Evolutionary conservation across 2,329 filamentous ascomycete species (phyloP).

Genomic region (Fusarium sp.): DNA sequence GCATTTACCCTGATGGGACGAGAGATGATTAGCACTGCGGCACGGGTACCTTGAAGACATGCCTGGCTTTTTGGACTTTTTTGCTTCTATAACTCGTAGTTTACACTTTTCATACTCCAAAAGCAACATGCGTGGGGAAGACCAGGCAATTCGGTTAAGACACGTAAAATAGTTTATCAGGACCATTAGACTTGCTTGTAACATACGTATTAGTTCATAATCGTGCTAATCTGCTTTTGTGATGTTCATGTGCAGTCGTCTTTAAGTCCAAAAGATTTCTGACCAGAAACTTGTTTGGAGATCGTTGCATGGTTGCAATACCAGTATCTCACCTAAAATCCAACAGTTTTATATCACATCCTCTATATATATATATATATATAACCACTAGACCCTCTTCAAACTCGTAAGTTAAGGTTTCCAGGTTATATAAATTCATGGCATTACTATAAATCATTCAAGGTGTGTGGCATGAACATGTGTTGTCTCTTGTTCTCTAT

Average conservation of each 20-base stretch:
- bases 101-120: constrained; percentile 2
- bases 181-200: background rate
- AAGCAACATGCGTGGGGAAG: background rate
- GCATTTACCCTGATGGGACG: background rate
- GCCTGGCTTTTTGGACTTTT: background rate
- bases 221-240: background rate
- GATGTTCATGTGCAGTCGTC: background rate
- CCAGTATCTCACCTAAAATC: no score
- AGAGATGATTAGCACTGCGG: background rate
- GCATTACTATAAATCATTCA: no score
- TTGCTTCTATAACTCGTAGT: background rate
- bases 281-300: no score
- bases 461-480: no score
- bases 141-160: background rate
- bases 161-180: background rate
- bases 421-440: no score
- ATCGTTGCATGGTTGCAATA: no score
- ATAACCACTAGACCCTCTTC: no score
- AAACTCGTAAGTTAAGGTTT: no score
- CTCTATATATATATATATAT: no score
- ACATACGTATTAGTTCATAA: background rate
- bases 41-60: background rate
- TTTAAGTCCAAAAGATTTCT: no score
- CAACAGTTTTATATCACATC: no score
- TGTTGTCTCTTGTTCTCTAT: no score